Percentiles rank a stretch among this genome's conserved stretches.
phyloP scores from a whole-genome alignment of 2,329 filamentous ascomycete species.

The Phialocephala subalpina region DNA sequence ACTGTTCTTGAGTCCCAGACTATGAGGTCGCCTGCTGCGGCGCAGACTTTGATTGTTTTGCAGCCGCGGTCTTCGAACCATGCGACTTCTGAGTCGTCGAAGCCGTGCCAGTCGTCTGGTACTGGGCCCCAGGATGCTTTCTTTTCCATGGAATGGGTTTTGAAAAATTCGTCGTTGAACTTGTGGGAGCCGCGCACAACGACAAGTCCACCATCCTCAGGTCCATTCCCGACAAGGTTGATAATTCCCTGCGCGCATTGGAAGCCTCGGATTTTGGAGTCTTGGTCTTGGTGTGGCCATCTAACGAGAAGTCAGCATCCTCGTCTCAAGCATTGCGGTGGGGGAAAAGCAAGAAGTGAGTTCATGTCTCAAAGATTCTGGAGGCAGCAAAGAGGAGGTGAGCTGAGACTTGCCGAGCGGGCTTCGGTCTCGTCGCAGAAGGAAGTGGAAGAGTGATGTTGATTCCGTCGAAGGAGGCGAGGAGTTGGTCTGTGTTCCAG shows the following conservation, averaged over 20 bases:
- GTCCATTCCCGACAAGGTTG: constrained; percentile 46
- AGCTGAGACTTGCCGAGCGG: too few species aligned
- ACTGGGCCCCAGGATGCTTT: neutral
- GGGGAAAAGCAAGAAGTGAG: too few species aligned
- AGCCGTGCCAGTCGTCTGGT: constrained; percentile 19
- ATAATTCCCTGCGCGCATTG: constrained; percentile 54
- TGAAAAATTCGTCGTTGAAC: constrained; percentile 42
- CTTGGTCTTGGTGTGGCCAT: constrained; percentile 51
- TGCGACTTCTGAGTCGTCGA: constrained; percentile 46
- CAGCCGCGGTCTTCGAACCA: constrained; percentile 51
- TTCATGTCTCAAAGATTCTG: too few species aligned
- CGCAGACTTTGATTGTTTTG: constrained; percentile 48
- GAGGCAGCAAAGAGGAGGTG: too few species aligned
- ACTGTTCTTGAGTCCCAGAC: constrained; percentile 55
- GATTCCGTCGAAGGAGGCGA: constrained; percentile 54
- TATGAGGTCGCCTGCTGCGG: constrained; percentile 51
- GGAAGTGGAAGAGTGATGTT: constrained; percentile 48
- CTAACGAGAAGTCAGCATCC: too few species aligned
- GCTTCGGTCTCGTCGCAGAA: neutral
- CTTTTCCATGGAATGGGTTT: constrained; percentile 3
- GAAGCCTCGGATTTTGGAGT: constrained; percentile 47
- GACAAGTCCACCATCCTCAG: constrained; percentile 45
- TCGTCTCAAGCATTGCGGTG: too few species aligned
- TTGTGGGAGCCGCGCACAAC: constrained; percentile 42
- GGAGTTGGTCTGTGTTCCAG: constrained; percentile 50